Percentiles rank a stretch among this genome's conserved stretches.
Conservation (phyloP, 169 alveolate species). For the Plasmodium vivax region DNA sequence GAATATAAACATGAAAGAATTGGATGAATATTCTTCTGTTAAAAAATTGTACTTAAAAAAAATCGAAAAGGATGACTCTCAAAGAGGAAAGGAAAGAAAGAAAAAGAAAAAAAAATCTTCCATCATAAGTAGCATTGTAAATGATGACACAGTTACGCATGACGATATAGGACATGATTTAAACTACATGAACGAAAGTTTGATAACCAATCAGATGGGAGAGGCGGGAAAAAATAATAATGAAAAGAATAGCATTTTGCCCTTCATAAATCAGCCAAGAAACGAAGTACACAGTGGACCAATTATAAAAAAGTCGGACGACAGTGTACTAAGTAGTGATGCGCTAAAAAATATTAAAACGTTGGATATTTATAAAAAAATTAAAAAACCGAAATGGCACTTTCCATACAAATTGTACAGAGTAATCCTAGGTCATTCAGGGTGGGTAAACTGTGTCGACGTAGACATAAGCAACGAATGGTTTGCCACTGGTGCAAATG, state of each 20-base stretch:
- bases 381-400: slow-evolving; percentile 92
- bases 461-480: slow-evolving; percentile 97
- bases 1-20: slow-evolving; percentile 66
- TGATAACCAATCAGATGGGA: neutral
- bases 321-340: slow-evolving; percentile 77
- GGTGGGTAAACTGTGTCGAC: slow-evolving; percentile 98
- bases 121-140: slow-evolving; percentile 58
- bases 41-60: slow-evolving; percentile 55
- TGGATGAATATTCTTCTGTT: slow-evolving; percentile 68
- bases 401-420: slow-evolving; percentile 97
- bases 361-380: slow-evolving; percentile 74
- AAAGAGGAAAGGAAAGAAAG: slow-evolving; percentile 37
- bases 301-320: slow-evolving; percentile 60
- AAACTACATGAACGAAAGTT: neutral
- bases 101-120: slow-evolving; percentile 47
- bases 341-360: slow-evolving; percentile 80
- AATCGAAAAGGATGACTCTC: slow-evolving; percentile 27
- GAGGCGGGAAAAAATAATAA: slow-evolving; percentile 2
- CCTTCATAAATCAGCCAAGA: neutral
- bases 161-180: slow-evolving; percentile 21
- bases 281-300: slow-evolving; percentile 29
- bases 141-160: slow-evolving; percentile 34
- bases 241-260: slow-evolving; percentile 44
- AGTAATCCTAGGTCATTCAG: slow-evolving; percentile 98
- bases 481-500: slow-evolving; percentile 97